phyloP scores from a whole-genome alignment of 2,329 filamentous ascomycete species.

The Penicillium sp. region DNA sequence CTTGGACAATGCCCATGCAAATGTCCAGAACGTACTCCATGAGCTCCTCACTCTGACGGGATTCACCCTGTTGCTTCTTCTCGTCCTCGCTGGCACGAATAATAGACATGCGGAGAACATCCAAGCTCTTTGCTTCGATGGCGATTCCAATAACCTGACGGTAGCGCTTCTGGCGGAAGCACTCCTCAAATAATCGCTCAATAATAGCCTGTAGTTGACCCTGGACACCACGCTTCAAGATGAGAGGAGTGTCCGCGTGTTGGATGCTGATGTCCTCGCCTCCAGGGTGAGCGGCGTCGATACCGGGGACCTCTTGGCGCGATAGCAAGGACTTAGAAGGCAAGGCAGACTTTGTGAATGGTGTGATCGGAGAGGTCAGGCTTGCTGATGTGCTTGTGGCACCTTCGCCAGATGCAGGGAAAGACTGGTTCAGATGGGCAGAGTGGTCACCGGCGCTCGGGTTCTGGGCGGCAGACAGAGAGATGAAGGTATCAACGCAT shows the following conservation, averaged over 20 bases:
- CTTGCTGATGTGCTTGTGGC: conserved; percentile 64
- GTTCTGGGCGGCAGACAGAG: conserved; percentile 64
- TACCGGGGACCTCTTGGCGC: conserved; percentile 66
- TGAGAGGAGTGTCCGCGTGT: conserved; percentile 60
- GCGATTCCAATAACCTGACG: conserved; percentile 96
- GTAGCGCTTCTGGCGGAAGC: conserved; percentile 82
- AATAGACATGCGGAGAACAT: conserved; percentile 83
- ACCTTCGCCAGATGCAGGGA: conserved; percentile 67
- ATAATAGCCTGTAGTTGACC: conserved; percentile 80
- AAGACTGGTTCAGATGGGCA: conserved; percentile 77
- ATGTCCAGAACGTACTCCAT: conserved; percentile 97
- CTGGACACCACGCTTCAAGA: conserved; percentile 72
- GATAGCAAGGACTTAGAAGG: conserved; percentile 96
- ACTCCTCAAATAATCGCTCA: conserved; percentile 86
- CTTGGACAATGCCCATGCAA: conserved; percentile 97
- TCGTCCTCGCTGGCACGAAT: conserved; percentile 85
- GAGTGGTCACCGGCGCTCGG: conserved; percentile 54
- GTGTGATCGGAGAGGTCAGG: conserved; percentile 84
- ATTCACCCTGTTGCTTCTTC: conserved; percentile 63
- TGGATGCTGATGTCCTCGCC: conserved; percentile 57
- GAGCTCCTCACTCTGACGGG: conserved; percentile 75
- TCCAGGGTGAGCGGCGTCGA: conserved; percentile 57
- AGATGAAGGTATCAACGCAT: conserved; percentile 97
- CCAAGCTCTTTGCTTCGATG: conserved; percentile 88
- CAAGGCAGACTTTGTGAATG: conserved; percentile 89